These are phyloP conservation scores for Medicago arabica DNA, from an alignment of 306 rosid genomes.

Conservation along the genomic window DNA sequence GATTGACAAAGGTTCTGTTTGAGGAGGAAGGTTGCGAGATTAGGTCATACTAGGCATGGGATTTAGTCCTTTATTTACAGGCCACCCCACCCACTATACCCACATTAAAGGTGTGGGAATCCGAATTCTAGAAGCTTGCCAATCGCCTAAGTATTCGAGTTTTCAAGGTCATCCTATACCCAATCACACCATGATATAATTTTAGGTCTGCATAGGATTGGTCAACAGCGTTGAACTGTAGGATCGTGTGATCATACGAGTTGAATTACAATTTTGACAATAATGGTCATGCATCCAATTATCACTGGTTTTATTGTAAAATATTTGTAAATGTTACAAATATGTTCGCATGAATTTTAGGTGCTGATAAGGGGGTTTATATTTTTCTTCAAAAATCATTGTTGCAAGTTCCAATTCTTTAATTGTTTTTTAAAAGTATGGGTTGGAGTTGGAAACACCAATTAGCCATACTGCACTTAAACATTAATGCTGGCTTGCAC, in stretches of 20 bases:
- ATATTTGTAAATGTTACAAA: constrained; percentile 1
- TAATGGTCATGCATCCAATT: not conserved
- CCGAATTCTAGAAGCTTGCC: not conserved
- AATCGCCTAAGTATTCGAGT: not conserved
- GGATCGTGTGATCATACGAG: not conserved
- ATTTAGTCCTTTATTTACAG: not conserved
- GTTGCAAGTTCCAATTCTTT: too few species aligned
- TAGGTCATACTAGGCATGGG: not conserved
- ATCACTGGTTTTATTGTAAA: not conserved
- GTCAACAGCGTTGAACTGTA: not conserved
- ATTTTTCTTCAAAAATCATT: not conserved
- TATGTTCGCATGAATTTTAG: not conserved
- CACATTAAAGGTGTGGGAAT: not conserved
- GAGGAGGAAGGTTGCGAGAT: not conserved
- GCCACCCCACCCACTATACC: not conserved
- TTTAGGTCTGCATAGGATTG: not conserved
- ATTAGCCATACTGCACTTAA: not conserved
- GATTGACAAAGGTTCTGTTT: not conserved
- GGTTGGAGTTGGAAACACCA: not conserved
- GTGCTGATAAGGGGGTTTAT: not conserved
- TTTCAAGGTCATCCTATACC: not conserved
- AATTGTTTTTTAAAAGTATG: too few species aligned
- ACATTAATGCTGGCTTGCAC: constrained; percentile 20
- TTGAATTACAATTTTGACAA: not conserved
- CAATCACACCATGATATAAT: not conserved